Base-by-base conservation (phyloP, 1,139 yeast species). In the Suhomyces bribrorum region DNA sequence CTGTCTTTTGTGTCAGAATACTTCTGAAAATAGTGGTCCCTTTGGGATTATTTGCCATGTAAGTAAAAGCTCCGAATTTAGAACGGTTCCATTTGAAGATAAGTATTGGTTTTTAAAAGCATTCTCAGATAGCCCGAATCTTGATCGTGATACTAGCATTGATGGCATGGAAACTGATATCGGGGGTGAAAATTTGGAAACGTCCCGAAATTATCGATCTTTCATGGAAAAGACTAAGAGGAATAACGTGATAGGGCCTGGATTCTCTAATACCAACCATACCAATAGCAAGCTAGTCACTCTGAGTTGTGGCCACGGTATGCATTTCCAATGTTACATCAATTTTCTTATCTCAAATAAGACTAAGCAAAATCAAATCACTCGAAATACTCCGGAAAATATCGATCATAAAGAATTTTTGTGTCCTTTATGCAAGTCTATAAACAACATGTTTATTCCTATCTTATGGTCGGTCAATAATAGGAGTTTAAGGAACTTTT, bases 281-380 rank as follows among this genome's bases (percentile, higher is more conserved):
- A 66, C 69, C 31, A 71, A 73, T 29, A 69, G 64, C 35, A 73
- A 73, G 37, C 66, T 83, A 6, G 80, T 86, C 1, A 70, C 89
- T 5, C 81, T 83, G 50, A 83, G 95, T 37, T 92, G 98, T 65
- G 95, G 97, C 0, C 98, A 92, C 62, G 95, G 96, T 1, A 84
- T 92, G 81, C 98, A 92, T 59, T 80, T 77, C 48, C 74, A 77
- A 25, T 92, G 98, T 55, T 86, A 83, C 50, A 59, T 77, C 39
- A 80, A 81, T 43, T 86, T 81, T 54, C 64, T 81, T 53, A 69
- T 69, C 35, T 72, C 79, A 14, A 72, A 75, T 32, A 66, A 77
- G 38, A 62, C 69, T 11, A 74, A 83, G 22, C 86, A 78, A 52
- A 75, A 75, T 25, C 95, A 87, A 54, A 79, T 89, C 24, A 86